phyloP scores from a whole-genome alignment of 2,329 filamentous ascomycete species.

The Fusarium albidum region DNA sequence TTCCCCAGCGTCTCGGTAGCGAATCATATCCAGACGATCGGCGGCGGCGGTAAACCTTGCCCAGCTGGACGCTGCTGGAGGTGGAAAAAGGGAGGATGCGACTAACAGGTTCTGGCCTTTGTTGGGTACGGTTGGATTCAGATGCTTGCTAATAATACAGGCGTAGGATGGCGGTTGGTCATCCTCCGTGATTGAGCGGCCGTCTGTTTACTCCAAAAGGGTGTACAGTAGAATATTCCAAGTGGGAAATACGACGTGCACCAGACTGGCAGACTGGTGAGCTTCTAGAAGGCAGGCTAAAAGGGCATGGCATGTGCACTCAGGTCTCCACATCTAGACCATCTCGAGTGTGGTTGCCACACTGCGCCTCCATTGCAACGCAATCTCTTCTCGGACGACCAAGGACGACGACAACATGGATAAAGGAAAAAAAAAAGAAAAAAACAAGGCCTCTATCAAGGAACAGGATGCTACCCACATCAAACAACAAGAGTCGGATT shows the following conservation, averaged over 20 bases:
- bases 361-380: conserved; percentile 37
- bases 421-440: not conserved
- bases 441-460: not conserved
- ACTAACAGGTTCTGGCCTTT: conserved; percentile 19
- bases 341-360: conserved; percentile 16
- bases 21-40: conserved; percentile 39
- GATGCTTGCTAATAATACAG: conserved; percentile 3
- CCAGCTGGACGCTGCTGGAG: conserved; percentile 37
- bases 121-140: not conserved
- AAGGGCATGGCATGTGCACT: conserved; percentile 9
- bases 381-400: conserved; percentile 27
- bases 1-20: conserved; percentile 44
- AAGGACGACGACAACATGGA: conserved; percentile 3
- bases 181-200: not conserved
- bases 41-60: conserved; percentile 40
- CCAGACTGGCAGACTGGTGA: no score
- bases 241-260: no score
- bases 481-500: not conserved
- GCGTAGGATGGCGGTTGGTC: not conserved
- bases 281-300: conserved; percentile 36
- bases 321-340: conserved; percentile 2
- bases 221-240: not conserved
- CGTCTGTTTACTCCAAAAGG: not conserved
- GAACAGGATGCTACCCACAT: conserved; percentile 8
- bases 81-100: not conserved